These are phyloP conservation scores for Crataegus laevigata DNA, from an alignment of 306 rosid species.

Conservation along the genomic window DNA sequence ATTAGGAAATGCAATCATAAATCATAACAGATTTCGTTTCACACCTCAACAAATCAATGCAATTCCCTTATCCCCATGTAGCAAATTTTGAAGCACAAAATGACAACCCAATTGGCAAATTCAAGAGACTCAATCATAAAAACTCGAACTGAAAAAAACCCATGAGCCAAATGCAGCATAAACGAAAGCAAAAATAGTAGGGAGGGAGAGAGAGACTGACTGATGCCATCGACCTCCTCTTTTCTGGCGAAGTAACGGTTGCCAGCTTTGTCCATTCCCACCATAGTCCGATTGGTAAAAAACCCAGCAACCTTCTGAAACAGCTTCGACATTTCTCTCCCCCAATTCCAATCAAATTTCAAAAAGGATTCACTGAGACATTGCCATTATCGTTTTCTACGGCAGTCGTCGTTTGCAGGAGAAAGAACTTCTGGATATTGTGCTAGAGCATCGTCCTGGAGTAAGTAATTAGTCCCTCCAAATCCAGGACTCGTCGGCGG, in stretches of 20 bases:
- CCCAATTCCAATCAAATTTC: slow-evolving; percentile 2
- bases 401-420: not conserved
- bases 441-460: not conserved
- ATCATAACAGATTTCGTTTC: not conserved
- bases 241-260: slow-evolving; percentile 60
- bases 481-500: not conserved
- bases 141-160: slow-evolving; percentile 1
- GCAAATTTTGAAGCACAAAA: not conserved
- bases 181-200: not conserved
- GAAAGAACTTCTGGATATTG: not conserved
- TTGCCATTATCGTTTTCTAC: not conserved
- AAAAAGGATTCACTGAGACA: not conserved
- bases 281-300: slow-evolving; percentile 40
- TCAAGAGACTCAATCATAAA: not conserved
- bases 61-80: not conserved
- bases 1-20: not conserved
- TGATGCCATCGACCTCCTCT: slow-evolving; percentile 63
- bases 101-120: not conserved
- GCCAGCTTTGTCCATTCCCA: slow-evolving; percentile 70
- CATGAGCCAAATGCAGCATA: not conserved
- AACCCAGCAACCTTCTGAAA: slow-evolving; percentile 48
- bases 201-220: slow-evolving; percentile 49
- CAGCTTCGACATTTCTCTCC: slow-evolving; percentile 52
- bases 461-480: not conserved
- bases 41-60: not conserved